phyloP scores from a whole-genome alignment of 176 grass and related monocot species.

The Triticum monococcum region DNA sequence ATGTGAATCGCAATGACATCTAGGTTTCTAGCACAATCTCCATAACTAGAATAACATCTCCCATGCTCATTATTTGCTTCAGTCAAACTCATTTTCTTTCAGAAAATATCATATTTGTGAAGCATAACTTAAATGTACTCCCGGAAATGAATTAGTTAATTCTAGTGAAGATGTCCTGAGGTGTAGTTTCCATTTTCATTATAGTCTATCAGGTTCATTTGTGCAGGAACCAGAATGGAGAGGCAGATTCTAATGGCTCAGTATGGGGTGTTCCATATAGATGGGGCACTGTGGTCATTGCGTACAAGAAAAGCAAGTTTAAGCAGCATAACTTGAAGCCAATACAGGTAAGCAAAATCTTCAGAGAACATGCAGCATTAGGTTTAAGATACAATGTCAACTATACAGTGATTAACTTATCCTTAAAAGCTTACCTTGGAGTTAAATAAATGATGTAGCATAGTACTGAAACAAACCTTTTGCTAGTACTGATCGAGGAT shows the following conservation, averaged over 20 bases:
- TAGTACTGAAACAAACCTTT: not conserved
- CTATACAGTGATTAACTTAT: not conserved
- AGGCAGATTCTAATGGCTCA: conserved; percentile 71
- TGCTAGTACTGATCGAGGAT: not conserved
- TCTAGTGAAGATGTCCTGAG: not conserved
- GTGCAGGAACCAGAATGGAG: conserved; percentile 89
- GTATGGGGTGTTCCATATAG: conserved; percentile 83
- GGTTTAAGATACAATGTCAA: not conserved
- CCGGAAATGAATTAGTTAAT: not conserved
- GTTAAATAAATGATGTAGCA: conserved; percentile 1
- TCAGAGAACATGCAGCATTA: not conserved
- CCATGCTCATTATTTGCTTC: not conserved
- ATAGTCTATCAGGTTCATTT: conserved; percentile 87
- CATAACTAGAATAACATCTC: not conserved
- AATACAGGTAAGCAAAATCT: conserved; percentile 59
- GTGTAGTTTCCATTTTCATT: conserved; percentile 48
- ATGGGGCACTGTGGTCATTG: conserved; percentile 88
- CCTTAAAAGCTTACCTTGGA: not conserved
- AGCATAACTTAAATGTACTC: not conserved
- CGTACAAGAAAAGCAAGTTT: conserved; percentile 95
- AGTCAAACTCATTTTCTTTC: not conserved
- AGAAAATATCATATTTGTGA: not conserved
- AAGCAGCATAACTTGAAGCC: conserved; percentile 74
- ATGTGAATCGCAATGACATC: not conserved
- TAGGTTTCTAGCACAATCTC: not conserved